Base-by-base conservation (phyloP, 164 flowering plant genomes). In the Berberis thunbergii region DNA sequence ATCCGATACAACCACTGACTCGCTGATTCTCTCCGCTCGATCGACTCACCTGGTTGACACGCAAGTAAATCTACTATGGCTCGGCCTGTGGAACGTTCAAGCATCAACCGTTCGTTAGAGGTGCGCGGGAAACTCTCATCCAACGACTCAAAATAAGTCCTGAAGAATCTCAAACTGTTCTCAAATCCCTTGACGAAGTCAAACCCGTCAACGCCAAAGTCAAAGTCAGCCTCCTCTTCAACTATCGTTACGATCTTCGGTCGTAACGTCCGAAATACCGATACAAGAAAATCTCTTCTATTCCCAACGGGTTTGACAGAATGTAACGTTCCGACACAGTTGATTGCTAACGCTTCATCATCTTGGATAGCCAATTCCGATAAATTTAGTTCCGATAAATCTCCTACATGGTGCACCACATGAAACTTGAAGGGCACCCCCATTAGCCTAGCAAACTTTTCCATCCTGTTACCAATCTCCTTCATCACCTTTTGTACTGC, bases 381-480 rank as follows among this genome's bases (percentile, higher is more conserved):
- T 3, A 83, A 72, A 53, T 84, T 74, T 12, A 92, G 45, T 4
- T 88, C 87, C 7, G 86, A 82, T 39, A 89, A 64, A 61, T 89
- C 91, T 1, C 90, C 91, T 0, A 70, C 53, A 45, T 86, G 96
- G 72, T 86, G 80, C 0, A 88, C 60, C 0, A 80, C 77, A 49
- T 65, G 73, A 81, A 89, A 87, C 59, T 86, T 83, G 62, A 94
- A 94, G 0, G 99, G 99, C 6, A 94, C 99, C 0, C 99, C 96
- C 99, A 94, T 94, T 4, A 94, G 84, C 61, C 99, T 66, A 0
- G 99, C 99, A 63, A 94, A 94, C 60, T 91, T 94, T 73, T 94
- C 97, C 89, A 94, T 83, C 4, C 99, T 66, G 49, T 49, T 73
- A 0, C 89, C 88, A 1, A 94, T 86, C 69, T 91, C 99, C 58